phyloP scores from a whole-genome alignment of 371 early-diverging fungal species.

The Nematocida ironsii region DNA sequence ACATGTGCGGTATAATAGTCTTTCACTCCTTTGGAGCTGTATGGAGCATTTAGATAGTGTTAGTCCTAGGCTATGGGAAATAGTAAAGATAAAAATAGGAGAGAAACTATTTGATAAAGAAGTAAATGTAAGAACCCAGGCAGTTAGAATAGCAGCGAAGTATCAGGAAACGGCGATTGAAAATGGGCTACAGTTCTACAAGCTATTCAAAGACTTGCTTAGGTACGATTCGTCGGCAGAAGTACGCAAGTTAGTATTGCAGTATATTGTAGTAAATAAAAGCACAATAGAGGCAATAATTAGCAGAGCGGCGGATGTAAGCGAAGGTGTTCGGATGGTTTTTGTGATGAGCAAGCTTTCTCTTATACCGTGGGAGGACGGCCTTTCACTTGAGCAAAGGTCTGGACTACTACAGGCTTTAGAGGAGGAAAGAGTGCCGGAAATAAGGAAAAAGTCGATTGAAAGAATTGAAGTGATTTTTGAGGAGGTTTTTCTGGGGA shows the following conservation, averaged over 20 bases:
- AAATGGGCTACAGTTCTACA: conserved; percentile 34
- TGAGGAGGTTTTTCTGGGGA: conserved; percentile 44
- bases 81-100: conserved; percentile 56
- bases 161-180: conserved; percentile 42
- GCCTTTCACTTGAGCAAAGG: conserved; percentile 20
- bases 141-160: conserved; percentile 30
- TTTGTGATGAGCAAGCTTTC: conserved; percentile 38
- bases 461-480: conserved; percentile 50
- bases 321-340: conserved; percentile 42
- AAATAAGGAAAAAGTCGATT: conserved; percentile 32
- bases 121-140: conserved; percentile 33
- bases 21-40: conserved; percentile 33
- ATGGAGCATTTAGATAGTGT: conserved; percentile 50
- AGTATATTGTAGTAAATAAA: conserved; percentile 42
- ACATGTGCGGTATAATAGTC: conserved; percentile 44
- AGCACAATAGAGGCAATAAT: conserved; percentile 23
- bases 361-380: conserved; percentile 21
- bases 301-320: conserved; percentile 28
- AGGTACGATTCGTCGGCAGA: conserved; percentile 55
- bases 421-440: conserved; percentile 40
- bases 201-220: conserved; percentile 52
- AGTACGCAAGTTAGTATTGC: conserved; percentile 43
- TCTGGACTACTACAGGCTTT: conserved; percentile 6
- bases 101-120: conserved; percentile 61
- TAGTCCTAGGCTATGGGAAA: conserved; percentile 48